These are phyloP conservation scores for Mycena floridula DNA, from an alignment of 768 basidiomycete species.

Conservation along the genomic window DNA sequence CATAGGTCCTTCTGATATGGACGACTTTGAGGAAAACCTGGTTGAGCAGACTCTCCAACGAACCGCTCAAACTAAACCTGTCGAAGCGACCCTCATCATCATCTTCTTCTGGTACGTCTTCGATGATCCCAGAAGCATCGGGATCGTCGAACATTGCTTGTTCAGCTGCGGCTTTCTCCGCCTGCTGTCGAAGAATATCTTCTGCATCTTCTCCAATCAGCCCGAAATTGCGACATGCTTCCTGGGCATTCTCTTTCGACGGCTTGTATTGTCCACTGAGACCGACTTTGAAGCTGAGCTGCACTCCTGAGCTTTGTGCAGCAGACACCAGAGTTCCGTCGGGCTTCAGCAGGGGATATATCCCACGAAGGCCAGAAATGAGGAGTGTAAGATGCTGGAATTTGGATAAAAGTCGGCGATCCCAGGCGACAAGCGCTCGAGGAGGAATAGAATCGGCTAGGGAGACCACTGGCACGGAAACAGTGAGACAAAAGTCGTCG, in stretches of 20 bases:
- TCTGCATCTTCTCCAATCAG: conserved; percentile 38
- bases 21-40: conserved; percentile 49
- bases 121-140: neutral
- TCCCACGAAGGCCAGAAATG: conserved; percentile 46
- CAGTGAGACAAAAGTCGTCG: conserved; percentile 47
- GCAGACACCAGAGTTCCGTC: conserved; percentile 33
- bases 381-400: conserved; percentile 59
- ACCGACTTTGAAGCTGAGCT: conserved; percentile 55
- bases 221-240: conserved; percentile 45
- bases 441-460: conserved; percentile 50
- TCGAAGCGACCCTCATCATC: conserved; percentile 42
- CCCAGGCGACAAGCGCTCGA: conserved; percentile 71
- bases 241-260: conserved; percentile 35
- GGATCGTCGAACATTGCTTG: conserved; percentile 17
- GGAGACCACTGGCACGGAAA: conserved; percentile 49
- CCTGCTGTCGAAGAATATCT: conserved; percentile 25
- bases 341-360: conserved; percentile 45
- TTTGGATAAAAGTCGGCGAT: conserved; percentile 51
- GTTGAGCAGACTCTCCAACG: conserved; percentile 57
- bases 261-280: conserved; percentile 59
- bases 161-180: conserved; percentile 23
- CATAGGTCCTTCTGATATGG: conserved; percentile 42
- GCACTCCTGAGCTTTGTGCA: conserved; percentile 27
- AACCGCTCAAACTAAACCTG: conserved; percentile 56
- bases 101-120: conserved; percentile 20